phyloP scores from a whole-genome alignment of 2,329 filamentous ascomycete genomes.

The Coleophoma cylindrospora region DNA sequence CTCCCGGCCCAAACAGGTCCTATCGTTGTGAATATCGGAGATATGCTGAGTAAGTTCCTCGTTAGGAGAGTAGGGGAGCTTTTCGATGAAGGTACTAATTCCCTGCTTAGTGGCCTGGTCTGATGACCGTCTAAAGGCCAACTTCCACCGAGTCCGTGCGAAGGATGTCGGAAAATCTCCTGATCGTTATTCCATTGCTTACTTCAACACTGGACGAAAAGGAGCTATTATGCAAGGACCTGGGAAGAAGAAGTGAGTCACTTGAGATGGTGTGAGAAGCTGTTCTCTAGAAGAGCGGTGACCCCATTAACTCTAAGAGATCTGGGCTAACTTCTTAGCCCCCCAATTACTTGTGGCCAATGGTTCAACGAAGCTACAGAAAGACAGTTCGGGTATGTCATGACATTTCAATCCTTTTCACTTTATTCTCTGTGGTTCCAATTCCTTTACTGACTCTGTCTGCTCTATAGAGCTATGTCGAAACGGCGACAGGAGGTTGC shows the following conservation, averaged over 20 bases:
- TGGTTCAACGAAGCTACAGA: not conserved
- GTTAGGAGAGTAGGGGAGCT: not conserved
- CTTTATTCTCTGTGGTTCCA: too few relatives aligned
- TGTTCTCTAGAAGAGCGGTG: not conserved
- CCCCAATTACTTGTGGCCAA: not conserved
- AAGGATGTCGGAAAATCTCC: constrained; percentile 32
- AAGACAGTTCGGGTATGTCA: not conserved
- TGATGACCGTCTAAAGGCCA: constrained; percentile 61
- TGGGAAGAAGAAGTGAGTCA: constrained; percentile 32
- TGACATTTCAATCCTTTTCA: too few relatives aligned
- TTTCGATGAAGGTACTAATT: not conserved
- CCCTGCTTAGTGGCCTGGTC: constrained; percentile 47
- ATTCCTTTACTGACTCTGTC: too few relatives aligned
- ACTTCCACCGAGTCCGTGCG: constrained; percentile 50
- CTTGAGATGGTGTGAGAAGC: not conserved
- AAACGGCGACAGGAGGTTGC: too few relatives aligned
- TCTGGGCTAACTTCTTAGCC: not conserved
- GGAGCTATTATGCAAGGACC: constrained; percentile 54
- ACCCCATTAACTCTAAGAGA: not conserved
- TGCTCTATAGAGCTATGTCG: too few relatives aligned
- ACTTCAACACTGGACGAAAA: constrained; percentile 56
- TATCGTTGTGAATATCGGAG: constrained; percentile 60
- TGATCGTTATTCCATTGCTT: constrained; percentile 54
- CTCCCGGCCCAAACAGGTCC: constrained; percentile 29
- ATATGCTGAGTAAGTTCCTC: constrained; percentile 40